Percentiles rank a stretch among this genome's conserved stretches.
phyloP scores from a whole-genome alignment of 2,329 filamentous ascomycete genomes.

The Penicillium hesseltinei region DNA sequence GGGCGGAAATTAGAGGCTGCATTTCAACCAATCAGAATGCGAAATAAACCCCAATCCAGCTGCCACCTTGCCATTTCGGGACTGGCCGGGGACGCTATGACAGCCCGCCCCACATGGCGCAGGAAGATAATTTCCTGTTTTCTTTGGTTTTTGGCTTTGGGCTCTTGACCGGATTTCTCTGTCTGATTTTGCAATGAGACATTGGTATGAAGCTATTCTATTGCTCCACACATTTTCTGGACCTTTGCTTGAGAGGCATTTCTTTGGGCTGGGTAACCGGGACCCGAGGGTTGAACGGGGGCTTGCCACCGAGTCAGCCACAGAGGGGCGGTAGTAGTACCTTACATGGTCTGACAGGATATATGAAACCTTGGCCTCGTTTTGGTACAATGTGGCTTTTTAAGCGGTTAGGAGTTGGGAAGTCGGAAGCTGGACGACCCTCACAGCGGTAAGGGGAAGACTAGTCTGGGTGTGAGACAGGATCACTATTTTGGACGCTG shows the following conservation, averaged over 20 bases:
- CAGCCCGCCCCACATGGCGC: constrained; percentile 16
- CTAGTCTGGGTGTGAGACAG: constrained; percentile 12
- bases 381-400: constrained; percentile 1
- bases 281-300: background rate
- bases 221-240: background rate
- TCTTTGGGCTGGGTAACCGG: background rate
- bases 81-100: constrained; percentile 8
- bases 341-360: constrained; percentile 7
- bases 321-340: background rate
- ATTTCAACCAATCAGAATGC: background rate
- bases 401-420: constrained; percentile 2
- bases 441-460: constrained; percentile 10
- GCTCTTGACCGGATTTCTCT: background rate
- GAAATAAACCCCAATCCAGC: background rate
- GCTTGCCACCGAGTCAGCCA: constrained; percentile 4
- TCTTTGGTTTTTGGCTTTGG: background rate
- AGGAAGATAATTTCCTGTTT: constrained; percentile 13
- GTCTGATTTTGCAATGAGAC: background rate
- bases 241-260: background rate
- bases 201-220: background rate
- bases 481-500: constrained; percentile 1
- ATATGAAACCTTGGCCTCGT: constrained; percentile 4
- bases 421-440: background rate
- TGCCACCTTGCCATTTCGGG: constrained; percentile 13
- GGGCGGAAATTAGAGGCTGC: constrained; percentile 20